Evolutionary conservation across 1,139 yeast genomes (phyloP).

Genomic region (Candida sanyaensis): DNA sequence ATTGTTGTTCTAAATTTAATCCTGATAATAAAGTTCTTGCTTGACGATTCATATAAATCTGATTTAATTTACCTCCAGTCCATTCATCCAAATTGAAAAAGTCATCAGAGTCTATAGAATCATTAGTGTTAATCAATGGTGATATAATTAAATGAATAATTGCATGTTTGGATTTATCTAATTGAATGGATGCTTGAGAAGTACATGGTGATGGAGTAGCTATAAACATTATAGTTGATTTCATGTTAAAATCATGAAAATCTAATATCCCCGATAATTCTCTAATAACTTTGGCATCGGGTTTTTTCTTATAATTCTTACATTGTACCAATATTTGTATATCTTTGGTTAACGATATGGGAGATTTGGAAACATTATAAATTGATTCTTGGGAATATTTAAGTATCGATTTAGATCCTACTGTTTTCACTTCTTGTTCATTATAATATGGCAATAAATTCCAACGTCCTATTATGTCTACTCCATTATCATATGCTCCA

Average conservation of each 20-base stretch:
- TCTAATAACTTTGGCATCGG: conserved; percentile 54
- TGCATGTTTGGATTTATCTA: conserved; percentile 58
- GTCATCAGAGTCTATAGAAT: conserved; percentile 13
- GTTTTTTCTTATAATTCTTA: conserved; percentile 48
- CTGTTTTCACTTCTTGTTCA: background rate
- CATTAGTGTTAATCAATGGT: conserved; percentile 21
- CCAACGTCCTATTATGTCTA: conserved; percentile 70
- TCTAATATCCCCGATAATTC: conserved; percentile 60
- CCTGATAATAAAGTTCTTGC: conserved; percentile 45
- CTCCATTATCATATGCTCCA: conserved; percentile 73
- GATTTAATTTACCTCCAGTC: conserved; percentile 34
- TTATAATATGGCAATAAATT: conserved; percentile 34
- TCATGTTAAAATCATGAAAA: conserved; percentile 28
- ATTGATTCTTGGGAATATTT: conserved; percentile 18
- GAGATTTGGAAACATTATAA: background rate
- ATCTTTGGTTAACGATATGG: conserved; percentile 26
- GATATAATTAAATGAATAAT: conserved; percentile 51
- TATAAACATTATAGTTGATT: conserved; percentile 27
- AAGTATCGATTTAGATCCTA: conserved; percentile 11
- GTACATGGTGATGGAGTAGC: conserved; percentile 67
- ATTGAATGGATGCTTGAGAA: conserved; percentile 54
- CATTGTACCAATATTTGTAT: conserved; percentile 57
- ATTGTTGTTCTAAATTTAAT: conserved; percentile 21
- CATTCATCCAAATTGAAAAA: conserved; percentile 39
- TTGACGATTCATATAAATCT: conserved; percentile 47